A percentile compares a stretch with the other conserved stretches of the same genome.
Evolutionary conservation across 1,284 basidiomycete species (phyloP).

Genomic region (Peniophora sp.): DNA sequence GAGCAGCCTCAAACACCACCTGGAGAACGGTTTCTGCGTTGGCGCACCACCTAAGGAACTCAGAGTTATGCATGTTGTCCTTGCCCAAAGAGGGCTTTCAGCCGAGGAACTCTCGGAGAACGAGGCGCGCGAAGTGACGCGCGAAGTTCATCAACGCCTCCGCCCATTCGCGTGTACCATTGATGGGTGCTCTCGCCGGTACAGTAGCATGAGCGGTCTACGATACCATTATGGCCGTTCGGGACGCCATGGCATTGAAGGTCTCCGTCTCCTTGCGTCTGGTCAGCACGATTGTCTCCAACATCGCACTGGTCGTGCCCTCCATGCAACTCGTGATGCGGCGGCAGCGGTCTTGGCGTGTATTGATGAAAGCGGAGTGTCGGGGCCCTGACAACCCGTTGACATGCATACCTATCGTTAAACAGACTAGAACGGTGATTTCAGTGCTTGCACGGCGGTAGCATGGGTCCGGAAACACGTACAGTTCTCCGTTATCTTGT

Average conservation of each 20-base stretch:
- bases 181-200: slow-evolving; percentile 86
- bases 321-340: slow-evolving; percentile 10
- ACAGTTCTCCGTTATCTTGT: no score
- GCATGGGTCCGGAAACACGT: no score
- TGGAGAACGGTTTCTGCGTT: slow-evolving; percentile 89
- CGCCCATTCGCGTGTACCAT: slow-evolving; percentile 86
- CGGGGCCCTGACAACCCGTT: no score
- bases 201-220: slow-evolving; percentile 98
- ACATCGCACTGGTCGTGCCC: slow-evolving; percentile 17
- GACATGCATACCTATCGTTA: no score
- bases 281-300: slow-evolving; percentile 66
- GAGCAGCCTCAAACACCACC: slow-evolving; percentile 94
- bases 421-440: no score
- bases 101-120: slow-evolving; percentile 43
- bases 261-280: slow-evolving; percentile 76
- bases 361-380: slow-evolving; percentile 12
- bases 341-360: slow-evolving; percentile 8
- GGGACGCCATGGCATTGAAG: slow-evolving; percentile 88
- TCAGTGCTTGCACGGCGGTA: no score
- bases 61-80: slow-evolving; percentile 59
- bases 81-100: slow-evolving; percentile 48
- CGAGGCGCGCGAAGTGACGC: slow-evolving; percentile 66
- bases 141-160: slow-evolving; percentile 73
- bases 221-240: slow-evolving; percentile 96
- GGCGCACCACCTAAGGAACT: slow-evolving; percentile 80